These are phyloP conservation scores for Phyllachora maydis DNA, from an alignment of 2,329 filamentous ascomycete species.

Conservation along the genomic window DNA sequence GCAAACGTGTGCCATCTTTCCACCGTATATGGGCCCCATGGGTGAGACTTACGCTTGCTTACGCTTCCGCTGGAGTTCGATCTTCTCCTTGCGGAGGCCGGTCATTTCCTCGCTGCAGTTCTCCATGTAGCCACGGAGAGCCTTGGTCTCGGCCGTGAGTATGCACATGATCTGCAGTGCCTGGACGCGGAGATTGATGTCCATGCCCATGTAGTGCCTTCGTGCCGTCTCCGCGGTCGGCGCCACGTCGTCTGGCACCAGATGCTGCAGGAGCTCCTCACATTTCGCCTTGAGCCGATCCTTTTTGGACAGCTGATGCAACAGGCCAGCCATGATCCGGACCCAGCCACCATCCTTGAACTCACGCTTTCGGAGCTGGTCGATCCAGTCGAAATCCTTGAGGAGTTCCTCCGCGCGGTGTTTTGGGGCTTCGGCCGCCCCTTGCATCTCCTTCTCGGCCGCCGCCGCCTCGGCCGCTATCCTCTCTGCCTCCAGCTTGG, in stretches of 20 bases:
- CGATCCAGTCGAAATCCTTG: slow-evolving; percentile 61
- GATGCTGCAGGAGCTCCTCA: slow-evolving; percentile 56
- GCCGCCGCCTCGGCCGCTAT: slow-evolving; percentile 38
- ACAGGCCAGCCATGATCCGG: slow-evolving; percentile 65
- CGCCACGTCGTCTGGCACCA: slow-evolving; percentile 62
- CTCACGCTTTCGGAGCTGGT: slow-evolving; percentile 62
- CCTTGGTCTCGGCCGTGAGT: slow-evolving; percentile 69
- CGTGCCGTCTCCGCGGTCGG: slow-evolving; percentile 56
- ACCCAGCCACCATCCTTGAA: slow-evolving; percentile 86
- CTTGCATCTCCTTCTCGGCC: slow-evolving; percentile 25
- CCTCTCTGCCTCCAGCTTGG: slow-evolving; percentile 57
- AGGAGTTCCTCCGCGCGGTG: slow-evolving; percentile 64
- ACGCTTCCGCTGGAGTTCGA: slow-evolving; percentile 68
- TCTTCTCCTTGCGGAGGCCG: slow-evolving; percentile 83
- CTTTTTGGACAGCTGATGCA: slow-evolving; percentile 67
- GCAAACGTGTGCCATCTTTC: slow-evolving; percentile 6
- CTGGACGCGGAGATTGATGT: slow-evolving; percentile 65
- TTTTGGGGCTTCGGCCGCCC: slow-evolving; percentile 23
- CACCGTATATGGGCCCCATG: too few species aligned
- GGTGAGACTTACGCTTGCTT: slow-evolving; percentile 34
- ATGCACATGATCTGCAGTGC: slow-evolving; percentile 73
- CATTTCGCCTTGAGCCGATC: slow-evolving; percentile 50
- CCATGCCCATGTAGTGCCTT: slow-evolving; percentile 50
- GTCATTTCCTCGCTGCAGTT: slow-evolving; percentile 92
- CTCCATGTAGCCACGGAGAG: slow-evolving; percentile 74